These are phyloP conservation scores for Cytidiella melzeri DNA, from an alignment of 768 basidiomycete genomes.

Conservation along the genomic window DNA sequence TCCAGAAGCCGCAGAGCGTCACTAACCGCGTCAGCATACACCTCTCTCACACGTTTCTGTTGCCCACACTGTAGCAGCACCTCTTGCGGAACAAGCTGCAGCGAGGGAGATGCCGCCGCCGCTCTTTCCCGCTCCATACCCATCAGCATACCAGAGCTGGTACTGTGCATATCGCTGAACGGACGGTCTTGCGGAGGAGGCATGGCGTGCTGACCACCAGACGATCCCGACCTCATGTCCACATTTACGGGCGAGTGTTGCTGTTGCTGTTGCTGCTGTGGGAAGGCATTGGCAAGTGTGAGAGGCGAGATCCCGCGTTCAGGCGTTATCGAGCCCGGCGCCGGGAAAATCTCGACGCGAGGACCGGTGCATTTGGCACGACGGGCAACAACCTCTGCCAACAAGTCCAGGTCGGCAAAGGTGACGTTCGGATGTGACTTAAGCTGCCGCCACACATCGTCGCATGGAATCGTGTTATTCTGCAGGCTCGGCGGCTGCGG, in stretches of 20 bases:
- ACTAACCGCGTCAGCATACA: slow-evolving; percentile 64
- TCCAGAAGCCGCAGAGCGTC: slow-evolving; percentile 75
- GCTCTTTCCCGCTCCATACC: slow-evolving; percentile 30
- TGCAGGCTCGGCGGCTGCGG: not conserved
- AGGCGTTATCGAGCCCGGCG: slow-evolving; percentile 41
- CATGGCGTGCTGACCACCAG: not conserved
- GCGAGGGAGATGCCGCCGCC: slow-evolving; percentile 32
- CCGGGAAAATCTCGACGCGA: slow-evolving; percentile 52
- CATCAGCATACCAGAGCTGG: no score
- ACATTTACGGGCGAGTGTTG: not conserved
- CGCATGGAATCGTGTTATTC: slow-evolving; percentile 64
- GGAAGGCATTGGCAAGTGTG: slow-evolving; percentile 26
- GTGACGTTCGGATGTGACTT: slow-evolving; percentile 86
- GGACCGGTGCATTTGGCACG: slow-evolving; percentile 74
- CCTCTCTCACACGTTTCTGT: slow-evolving; percentile 48
- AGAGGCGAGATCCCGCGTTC: slow-evolving; percentile 38
- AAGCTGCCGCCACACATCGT: slow-evolving; percentile 77
- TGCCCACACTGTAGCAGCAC: slow-evolving; percentile 58
- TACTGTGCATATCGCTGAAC: not conserved
- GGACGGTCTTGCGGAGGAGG: not conserved
- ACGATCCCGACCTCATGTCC: not conserved
- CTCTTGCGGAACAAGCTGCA: slow-evolving; percentile 54
- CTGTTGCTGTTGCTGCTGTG: slow-evolving; percentile 45
- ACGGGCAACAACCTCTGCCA: slow-evolving; percentile 87
- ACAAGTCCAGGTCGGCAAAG: slow-evolving; percentile 74